Evolutionary conservation across 2,329 filamentous ascomycete genomes (phyloP).

Genomic region (Penicillium sp.): DNA sequence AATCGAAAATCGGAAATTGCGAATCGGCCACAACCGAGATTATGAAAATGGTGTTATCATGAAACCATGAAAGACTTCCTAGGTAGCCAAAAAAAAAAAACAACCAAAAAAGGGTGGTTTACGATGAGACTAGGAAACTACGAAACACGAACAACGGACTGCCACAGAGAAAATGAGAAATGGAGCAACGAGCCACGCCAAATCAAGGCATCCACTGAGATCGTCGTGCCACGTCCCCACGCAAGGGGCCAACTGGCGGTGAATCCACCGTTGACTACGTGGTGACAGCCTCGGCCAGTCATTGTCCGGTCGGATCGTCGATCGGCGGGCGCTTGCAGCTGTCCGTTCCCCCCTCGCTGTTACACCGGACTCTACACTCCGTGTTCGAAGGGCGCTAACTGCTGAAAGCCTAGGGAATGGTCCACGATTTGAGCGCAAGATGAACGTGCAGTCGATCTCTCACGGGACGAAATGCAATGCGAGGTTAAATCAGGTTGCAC

Average conservation of each 20-base stretch:
- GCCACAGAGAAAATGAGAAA: too few relatives aligned
- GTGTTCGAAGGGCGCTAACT: neutral
- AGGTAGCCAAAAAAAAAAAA: neutral
- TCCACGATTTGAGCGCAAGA: constrained; percentile 11
- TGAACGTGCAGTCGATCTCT: constrained; percentile 31
- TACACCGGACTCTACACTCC: constrained; percentile 12
- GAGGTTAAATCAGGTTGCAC: constrained; percentile 29
- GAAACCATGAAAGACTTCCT: neutral
- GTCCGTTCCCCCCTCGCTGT: constrained; percentile 6
- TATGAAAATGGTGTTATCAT: neutral
- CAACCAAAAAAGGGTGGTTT: too few relatives aligned
- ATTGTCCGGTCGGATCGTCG: constrained; percentile 26
- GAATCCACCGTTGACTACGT: constrained; percentile 26
- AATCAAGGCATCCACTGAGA: neutral
- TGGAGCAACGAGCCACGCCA: neutral
- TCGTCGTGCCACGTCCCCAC: constrained; percentile 22
- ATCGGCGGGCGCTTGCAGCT: constrained; percentile 24
- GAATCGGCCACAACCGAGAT: neutral
- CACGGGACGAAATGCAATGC: constrained; percentile 28
- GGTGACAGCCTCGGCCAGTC: constrained; percentile 24
- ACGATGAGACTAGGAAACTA: neutral
- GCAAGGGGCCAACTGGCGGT: constrained; percentile 26
- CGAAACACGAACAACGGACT: neutral
- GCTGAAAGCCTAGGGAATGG: neutral
- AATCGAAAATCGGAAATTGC: too few relatives aligned